Evolutionary conservation across 208 protist genomes (phyloP).

Genomic region (Leishmania turanica): DNA sequence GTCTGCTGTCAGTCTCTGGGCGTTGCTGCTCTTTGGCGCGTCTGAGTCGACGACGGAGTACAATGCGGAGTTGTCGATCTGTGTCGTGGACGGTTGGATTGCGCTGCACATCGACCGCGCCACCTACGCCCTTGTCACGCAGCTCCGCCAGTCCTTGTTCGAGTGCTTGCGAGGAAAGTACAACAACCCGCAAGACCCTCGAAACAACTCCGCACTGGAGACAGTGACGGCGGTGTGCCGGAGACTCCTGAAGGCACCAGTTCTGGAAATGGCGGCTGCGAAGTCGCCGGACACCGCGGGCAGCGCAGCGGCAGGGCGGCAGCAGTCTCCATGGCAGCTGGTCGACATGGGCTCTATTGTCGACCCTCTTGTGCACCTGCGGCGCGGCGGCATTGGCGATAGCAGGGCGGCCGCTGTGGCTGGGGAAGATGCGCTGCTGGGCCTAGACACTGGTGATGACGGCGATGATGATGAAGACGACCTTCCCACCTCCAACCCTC

Average conservation of each 20-base stretch:
- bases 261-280: conserved; percentile 15
- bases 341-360: conserved; percentile 38
- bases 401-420: not conserved
- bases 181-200: conserved; percentile 46
- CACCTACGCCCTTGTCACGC: conserved; percentile 44
- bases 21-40: conserved; percentile 82
- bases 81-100: conserved; percentile 80
- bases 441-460: not conserved
- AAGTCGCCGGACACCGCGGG: conserved; percentile 1
- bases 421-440: conserved; percentile 2
- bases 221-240: conserved; percentile 58
- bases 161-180: conserved; percentile 67
- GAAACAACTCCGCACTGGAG: conserved; percentile 58
- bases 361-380: conserved; percentile 26
- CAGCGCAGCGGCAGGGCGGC: not conserved
- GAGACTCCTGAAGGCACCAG: conserved; percentile 54
- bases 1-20: conserved; percentile 76
- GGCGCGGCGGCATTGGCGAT: not conserved
- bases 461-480: conserved; percentile 6
- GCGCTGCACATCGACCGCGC: conserved; percentile 49
- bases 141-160: conserved; percentile 52
- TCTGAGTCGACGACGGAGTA: conserved; percentile 62
- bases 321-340: conserved; percentile 19
- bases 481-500: not conserved
- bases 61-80: conserved; percentile 47